A percentile compares a stretch with the other conserved stretches of the same genome.
Conservation (phyloP, 2,329 filamentous ascomycete species). For the Pseudohalonectria lignicola region DNA sequence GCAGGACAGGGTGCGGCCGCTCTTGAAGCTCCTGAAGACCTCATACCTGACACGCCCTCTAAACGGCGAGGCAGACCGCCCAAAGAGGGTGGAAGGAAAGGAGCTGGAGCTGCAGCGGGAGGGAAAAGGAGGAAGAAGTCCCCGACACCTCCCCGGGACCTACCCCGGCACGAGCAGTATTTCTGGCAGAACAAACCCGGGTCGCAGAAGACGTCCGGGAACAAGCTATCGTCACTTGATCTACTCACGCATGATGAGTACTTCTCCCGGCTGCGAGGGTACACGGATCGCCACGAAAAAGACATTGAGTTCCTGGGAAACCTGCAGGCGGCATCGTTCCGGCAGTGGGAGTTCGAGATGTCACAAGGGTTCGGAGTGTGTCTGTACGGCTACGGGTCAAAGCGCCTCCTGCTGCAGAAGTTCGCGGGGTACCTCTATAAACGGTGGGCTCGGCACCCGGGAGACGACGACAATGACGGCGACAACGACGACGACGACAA, state of each 20-base stretch:
- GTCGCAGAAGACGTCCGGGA: conserved; percentile 65
- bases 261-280: conserved; percentile 56
- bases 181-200: conserved; percentile 87
- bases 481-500: conserved; percentile 21
- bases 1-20: conserved; percentile 8
- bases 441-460: conserved; percentile 24
- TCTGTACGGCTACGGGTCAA: conserved; percentile 87
- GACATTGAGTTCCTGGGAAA: conserved; percentile 63
- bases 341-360: conserved; percentile 89
- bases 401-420: conserved; percentile 59
- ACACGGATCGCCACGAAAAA: conserved; percentile 55
- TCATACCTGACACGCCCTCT: conserved; percentile 27
- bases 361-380: conserved; percentile 80
- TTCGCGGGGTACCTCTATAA: conserved; percentile 63
- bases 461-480: conserved; percentile 22
- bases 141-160: conserved; percentile 68
- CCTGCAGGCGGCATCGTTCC: conserved; percentile 71
- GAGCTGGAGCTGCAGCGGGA: conserved; percentile 14
- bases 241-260: conserved; percentile 89
- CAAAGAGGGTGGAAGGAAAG: conserved; percentile 31
- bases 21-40: too few relatives aligned
- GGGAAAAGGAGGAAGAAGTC: conserved; percentile 46
- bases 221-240: conserved; percentile 57
- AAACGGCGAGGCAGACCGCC: conserved; percentile 34
- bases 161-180: conserved; percentile 83